Evolutionary conservation across 192 early-diverging fungal genomes (phyloP).

Genomic region (Gryganskiella cystojenkinii): DNA sequence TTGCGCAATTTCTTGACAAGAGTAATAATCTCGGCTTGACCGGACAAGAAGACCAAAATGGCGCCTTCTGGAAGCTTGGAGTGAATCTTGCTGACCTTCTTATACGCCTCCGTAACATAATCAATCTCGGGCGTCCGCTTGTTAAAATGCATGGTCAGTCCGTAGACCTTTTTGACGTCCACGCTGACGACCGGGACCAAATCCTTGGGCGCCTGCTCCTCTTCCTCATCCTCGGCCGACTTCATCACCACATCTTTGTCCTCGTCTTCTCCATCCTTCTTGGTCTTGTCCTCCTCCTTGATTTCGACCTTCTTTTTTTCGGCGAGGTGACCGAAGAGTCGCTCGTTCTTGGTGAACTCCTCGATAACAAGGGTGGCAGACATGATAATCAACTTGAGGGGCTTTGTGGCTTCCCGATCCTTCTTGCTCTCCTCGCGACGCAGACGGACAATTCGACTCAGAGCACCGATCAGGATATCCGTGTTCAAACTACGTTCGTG

Average conservation of each 20-base stretch:
- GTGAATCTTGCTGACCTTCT: constrained; percentile 96
- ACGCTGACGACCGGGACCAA: constrained; percentile 48
- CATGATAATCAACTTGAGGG: constrained; percentile 98
- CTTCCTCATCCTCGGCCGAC: constrained; percentile 4
- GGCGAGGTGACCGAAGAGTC: constrained; percentile 57
- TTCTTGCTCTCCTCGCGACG: constrained; percentile 72
- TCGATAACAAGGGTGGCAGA: constrained; percentile 97
- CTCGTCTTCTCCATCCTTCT: constrained; percentile 1
- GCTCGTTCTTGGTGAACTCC: constrained; percentile 90
- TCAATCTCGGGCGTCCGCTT: constrained; percentile 88
- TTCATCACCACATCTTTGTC: constrained; percentile 1
- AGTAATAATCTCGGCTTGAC: constrained; percentile 91
- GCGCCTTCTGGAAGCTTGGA: constrained; percentile 89
- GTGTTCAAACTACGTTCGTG: constrained; percentile 98
- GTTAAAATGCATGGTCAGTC: constrained; percentile 93
- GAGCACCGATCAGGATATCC: constrained; percentile 97
- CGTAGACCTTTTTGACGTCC: constrained; percentile 43
- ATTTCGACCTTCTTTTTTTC: constrained; percentile 13
- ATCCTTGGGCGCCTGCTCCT: constrained; percentile 29
- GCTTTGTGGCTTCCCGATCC: constrained; percentile 60
- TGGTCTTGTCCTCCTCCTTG: constrained; percentile 4
- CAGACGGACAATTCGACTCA: constrained; percentile 88
- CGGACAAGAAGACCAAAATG: constrained; percentile 95
- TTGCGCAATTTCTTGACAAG: constrained; percentile 80
- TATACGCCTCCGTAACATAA: constrained; percentile 88